Evolutionary conservation across 257 asterid genomes (phyloP).

Genomic region (Ballota nigra): DNA sequence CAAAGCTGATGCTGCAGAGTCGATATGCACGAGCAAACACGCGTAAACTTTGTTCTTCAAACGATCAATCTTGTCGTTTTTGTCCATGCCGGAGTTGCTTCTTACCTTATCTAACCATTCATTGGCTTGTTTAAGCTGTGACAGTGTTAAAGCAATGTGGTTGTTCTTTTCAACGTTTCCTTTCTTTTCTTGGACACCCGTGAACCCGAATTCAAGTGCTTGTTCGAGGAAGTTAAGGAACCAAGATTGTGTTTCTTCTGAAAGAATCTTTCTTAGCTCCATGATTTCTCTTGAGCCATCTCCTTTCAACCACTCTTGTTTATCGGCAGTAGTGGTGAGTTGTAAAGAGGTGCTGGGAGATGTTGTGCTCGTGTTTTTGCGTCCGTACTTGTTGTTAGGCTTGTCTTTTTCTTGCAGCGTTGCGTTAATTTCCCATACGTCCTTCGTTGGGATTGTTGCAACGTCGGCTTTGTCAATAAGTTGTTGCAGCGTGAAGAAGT

Average conservation of each 20-base stretch:
- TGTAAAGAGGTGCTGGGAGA: conserved; percentile 27
- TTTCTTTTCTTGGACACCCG: conserved; percentile 37
- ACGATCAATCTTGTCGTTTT: conserved; percentile 45
- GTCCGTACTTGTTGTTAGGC: conserved; percentile 30
- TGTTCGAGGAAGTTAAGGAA: conserved; percentile 68
- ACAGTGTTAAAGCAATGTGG: conserved; percentile 63
- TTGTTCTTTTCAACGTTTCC: conserved; percentile 42
- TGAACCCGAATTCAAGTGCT: conserved; percentile 69
- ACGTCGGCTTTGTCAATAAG: conserved; percentile 55
- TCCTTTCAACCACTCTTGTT: conserved; percentile 69
- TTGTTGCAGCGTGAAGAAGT: conserved; percentile 68
- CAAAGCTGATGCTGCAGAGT: conserved; percentile 83
- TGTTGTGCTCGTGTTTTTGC: conserved; percentile 28
- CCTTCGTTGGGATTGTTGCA: conserved; percentile 30
- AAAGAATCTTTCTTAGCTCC: conserved; percentile 46
- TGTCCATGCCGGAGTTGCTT: conserved; percentile 35
- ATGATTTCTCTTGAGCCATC: conserved; percentile 46
- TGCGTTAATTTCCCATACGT: conserved; percentile 27
- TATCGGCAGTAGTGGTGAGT: conserved; percentile 36
- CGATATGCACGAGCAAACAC: conserved; percentile 77
- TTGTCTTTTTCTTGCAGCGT: conserved; percentile 46
- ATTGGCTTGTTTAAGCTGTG: conserved; percentile 74
- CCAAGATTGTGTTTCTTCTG: conserved; percentile 59
- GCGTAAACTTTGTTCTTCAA: conserved; percentile 78
- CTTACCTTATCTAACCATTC: conserved; percentile 71